phyloP scores from a whole-genome alignment of 2,329 filamentous ascomycete species.

The Huntiella decipiens region DNA sequence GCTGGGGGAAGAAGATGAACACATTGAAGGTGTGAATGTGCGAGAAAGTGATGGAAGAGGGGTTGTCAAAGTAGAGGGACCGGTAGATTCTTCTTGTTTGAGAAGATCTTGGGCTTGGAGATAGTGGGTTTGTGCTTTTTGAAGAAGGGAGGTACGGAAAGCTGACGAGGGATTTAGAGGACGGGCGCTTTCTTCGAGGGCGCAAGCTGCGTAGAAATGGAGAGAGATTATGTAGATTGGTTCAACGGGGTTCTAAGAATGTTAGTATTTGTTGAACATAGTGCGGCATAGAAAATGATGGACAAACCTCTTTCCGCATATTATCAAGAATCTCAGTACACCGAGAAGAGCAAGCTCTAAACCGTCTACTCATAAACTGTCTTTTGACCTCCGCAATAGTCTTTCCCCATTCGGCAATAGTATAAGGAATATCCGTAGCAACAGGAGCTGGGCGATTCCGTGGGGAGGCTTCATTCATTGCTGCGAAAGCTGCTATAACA shows the following conservation, averaged over 20 bases:
- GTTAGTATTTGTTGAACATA: conserved; percentile 11
- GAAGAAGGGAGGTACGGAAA: conserved; percentile 28
- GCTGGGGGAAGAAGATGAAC: conserved; percentile 29
- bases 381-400: conserved; percentile 34
- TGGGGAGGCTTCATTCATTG: background rate
- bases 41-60: conserved; percentile 28
- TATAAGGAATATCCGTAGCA: conserved; percentile 23
- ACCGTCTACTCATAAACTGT: conserved; percentile 30
- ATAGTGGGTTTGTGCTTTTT: conserved; percentile 34
- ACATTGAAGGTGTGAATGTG: conserved; percentile 23
- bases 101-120: conserved; percentile 28
- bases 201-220: conserved; percentile 42
- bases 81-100: conserved; percentile 26
- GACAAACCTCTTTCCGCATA: conserved; percentile 25
- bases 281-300: background rate
- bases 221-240: conserved; percentile 38
- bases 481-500: background rate
- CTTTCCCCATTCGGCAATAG: conserved; percentile 30
- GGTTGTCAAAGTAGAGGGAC: conserved; percentile 24
- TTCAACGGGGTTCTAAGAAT: conserved; percentile 23
- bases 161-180: conserved; percentile 26
- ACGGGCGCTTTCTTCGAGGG: conserved; percentile 36
- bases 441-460: conserved; percentile 11
- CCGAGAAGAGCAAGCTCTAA: conserved; percentile 31
- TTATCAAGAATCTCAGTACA: conserved; percentile 34